Evolutionary conservation across 176 grass and related monocot genomes (phyloP).

Genomic region (Bromus sterilis): DNA sequence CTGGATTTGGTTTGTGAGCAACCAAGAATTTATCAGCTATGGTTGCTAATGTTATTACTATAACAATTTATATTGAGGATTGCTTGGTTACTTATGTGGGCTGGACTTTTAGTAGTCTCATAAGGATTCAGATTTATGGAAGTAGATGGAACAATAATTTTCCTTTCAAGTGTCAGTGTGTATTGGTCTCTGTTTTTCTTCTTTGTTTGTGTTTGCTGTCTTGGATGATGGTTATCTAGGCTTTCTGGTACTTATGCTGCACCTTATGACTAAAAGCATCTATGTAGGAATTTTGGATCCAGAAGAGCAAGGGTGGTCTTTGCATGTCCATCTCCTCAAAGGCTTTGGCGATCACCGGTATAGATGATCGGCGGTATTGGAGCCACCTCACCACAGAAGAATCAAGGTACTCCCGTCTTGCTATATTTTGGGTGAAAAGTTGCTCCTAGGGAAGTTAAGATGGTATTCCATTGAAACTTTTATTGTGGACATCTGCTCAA

Average conservation of each 20-base stretch:
- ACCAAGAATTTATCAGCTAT: background rate
- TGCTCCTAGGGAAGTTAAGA: background rate
- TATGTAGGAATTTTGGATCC: conserved; percentile 85
- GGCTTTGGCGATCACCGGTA: conserved; percentile 70
- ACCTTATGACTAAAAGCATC: conserved; percentile 37
- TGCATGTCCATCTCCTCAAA: conserved; percentile 89
- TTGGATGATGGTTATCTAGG: background rate
- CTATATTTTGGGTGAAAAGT: background rate
- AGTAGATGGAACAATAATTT: conserved; percentile 31
- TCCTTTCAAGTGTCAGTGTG: background rate
- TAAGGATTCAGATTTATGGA: conserved; percentile 39
- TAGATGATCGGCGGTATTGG: conserved; percentile 90
- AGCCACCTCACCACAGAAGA: conserved; percentile 67
- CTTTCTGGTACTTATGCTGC: conserved; percentile 4
- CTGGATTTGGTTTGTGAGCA: background rate
- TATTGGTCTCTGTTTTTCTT: background rate
- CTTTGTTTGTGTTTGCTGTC: conserved; percentile 1
- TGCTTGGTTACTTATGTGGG: background rate
- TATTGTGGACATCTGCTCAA: background rate
- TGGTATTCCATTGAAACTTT: background rate
- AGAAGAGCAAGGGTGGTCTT: conserved; percentile 58
- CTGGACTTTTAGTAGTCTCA: background rate
- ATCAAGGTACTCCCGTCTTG: conserved; percentile 52
- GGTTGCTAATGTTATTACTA: background rate
- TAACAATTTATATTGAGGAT: background rate